Conservation (phyloP, 129 eudicot genomes). For the Solidago caesia region DNA sequence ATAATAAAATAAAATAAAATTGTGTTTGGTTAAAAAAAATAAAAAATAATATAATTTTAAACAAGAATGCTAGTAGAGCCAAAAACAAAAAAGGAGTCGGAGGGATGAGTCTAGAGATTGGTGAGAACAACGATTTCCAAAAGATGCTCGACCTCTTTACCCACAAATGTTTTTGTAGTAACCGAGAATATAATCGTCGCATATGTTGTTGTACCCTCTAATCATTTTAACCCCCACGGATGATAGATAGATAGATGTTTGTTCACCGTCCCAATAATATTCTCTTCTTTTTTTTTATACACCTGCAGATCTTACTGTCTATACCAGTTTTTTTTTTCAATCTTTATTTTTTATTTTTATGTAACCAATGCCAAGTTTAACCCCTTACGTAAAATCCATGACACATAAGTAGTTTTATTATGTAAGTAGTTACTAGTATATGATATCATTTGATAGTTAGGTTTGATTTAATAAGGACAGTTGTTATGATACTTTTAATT, state of each 20-base stretch:
- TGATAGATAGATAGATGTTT: not conserved
- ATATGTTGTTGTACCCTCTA: slow-evolving; percentile 37
- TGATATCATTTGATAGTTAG: not conserved
- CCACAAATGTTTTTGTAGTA: slow-evolving; percentile 19
- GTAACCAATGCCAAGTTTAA: not conserved
- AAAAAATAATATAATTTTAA: not conserved
- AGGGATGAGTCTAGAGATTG: slow-evolving; percentile 27
- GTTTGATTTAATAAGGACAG: too few species aligned
- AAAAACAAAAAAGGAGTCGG: not conserved
- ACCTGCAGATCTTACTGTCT: slow-evolving; percentile 37
- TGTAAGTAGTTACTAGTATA: not conserved
- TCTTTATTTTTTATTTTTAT: not conserved
- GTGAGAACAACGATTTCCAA: slow-evolving; percentile 40
- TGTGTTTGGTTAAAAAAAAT: too few species aligned
- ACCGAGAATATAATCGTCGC: slow-evolving; percentile 32
- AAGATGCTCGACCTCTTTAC: slow-evolving; percentile 25
- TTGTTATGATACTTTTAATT: too few species aligned
- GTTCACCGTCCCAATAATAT: slow-evolving; percentile 23
- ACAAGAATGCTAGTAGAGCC: not conserved
- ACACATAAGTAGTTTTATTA: not conserved
- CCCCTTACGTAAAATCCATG: slow-evolving; percentile 13
- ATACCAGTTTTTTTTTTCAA: not conserved
- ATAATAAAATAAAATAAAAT: too few species aligned
- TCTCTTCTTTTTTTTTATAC: slow-evolving; percentile 10
- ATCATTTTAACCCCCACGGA: slow-evolving; percentile 44